phyloP scores from a whole-genome alignment of 805 yeast genomes.

The Candida krabiensis region DNA sequence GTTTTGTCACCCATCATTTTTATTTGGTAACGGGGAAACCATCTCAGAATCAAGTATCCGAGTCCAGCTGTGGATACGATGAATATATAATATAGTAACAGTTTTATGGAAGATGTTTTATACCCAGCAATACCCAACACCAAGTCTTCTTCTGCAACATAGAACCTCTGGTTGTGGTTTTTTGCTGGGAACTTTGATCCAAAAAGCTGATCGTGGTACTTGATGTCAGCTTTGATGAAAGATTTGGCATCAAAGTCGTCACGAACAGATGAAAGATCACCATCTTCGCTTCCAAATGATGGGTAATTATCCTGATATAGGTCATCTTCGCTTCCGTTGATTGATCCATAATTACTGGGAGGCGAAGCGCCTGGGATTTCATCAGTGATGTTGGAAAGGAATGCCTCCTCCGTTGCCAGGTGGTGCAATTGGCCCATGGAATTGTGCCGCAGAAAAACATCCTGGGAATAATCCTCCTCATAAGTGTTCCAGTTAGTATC shows the following conservation, averaged over 20 bases:
- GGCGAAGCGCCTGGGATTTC: constrained; percentile 2
- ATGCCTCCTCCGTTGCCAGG: background rate
- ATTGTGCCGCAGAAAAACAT: constrained; percentile 8
- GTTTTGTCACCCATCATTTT: constrained; percentile 60
- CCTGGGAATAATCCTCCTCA: constrained; percentile 42
- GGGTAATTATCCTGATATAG: constrained; percentile 14
- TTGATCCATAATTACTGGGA: constrained; percentile 14
- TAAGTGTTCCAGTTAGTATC: constrained; percentile 74
- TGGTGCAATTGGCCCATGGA: constrained; percentile 1
- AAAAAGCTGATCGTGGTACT: constrained; percentile 44
- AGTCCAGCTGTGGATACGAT: constrained; percentile 68
- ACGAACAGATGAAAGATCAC: constrained; percentile 14
- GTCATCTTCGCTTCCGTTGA: constrained; percentile 21
- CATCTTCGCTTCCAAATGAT: constrained; percentile 22
- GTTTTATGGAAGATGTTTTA: constrained; percentile 48
- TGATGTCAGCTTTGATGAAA: constrained; percentile 26
- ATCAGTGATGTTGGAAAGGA: background rate
- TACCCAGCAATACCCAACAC: constrained; percentile 95
- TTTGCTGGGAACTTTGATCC: constrained; percentile 40
- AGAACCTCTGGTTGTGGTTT: constrained; percentile 71
- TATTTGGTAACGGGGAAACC: constrained; percentile 82
- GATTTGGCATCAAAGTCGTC: constrained; percentile 13
- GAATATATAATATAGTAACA: constrained; percentile 48
- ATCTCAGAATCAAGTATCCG: constrained; percentile 69
- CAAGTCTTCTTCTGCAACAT: constrained; percentile 93